phyloP scores from a whole-genome alignment of 1,284 basidiomycete species.

The Ceratobasidium sp. region DNA sequence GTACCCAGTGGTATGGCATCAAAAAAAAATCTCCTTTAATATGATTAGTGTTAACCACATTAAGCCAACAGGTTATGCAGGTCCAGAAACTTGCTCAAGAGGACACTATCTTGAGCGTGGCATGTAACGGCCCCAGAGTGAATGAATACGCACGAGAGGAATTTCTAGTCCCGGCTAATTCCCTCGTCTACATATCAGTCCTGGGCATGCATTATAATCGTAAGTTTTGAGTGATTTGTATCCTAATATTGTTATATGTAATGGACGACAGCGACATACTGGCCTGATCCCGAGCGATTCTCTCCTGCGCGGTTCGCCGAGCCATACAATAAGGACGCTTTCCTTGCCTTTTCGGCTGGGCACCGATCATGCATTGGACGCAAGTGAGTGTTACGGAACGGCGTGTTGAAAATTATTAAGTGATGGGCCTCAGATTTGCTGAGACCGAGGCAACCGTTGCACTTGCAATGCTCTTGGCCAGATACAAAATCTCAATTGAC shows the following conservation, averaged over 20 bases:
- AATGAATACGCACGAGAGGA: background rate
- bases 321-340: conserved; percentile 40
- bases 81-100: background rate
- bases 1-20: conserved; percentile 27
- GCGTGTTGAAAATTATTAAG: background rate
- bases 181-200: background rate
- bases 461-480: background rate
- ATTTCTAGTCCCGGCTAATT: background rate
- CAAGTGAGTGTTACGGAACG: conserved; percentile 7
- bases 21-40: background rate
- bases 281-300: conserved; percentile 40
- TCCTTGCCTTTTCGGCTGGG: conserved; percentile 38
- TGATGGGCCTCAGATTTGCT: background rate
- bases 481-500: background rate
- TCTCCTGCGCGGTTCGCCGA: conserved; percentile 35
- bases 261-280: conserved; percentile 32
- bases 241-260: background rate
- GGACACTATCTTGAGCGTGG: background rate
- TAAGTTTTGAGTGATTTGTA: background rate
- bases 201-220: conserved; percentile 9
- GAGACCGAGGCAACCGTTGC: background rate
- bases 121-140: background rate
- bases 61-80: background rate
- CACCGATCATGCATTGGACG: conserved; percentile 38
- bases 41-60: background rate